A percentile compares a stretch with the other conserved stretches of the same genome.
Conservation (phyloP, 225 moss, liverwort and hornwort genomes). For the Rhytidiadelphus loreus region DNA sequence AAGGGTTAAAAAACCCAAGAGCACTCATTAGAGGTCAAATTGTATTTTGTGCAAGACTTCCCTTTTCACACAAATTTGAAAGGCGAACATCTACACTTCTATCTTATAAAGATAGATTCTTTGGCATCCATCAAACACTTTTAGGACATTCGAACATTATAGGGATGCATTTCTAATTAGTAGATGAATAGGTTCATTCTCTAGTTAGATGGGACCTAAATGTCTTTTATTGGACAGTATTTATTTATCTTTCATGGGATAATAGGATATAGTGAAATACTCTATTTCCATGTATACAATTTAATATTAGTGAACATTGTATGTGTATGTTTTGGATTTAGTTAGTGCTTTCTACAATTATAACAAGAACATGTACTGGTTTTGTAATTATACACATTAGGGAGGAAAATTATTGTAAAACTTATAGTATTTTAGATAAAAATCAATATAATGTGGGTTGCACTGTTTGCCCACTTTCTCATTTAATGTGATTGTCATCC, state of each 20-base stretch:
- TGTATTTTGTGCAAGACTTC: not conserved
- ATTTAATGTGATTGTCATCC: not conserved
- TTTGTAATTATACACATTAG: not conserved
- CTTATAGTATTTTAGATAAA: not conserved
- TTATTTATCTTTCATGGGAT: not conserved
- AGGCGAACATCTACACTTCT: not conserved
- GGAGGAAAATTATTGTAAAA: not conserved
- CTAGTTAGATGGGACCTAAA: rapidly evolving
- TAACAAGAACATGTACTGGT: not conserved
- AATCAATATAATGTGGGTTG: not conserved
- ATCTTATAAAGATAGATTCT: rapidly evolving
- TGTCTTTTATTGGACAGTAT: not conserved
- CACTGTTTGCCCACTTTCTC: not conserved
- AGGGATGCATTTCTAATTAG: too few relatives aligned
- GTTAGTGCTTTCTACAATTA: rapidly evolving
- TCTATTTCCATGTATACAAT: not conserved
- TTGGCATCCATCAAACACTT: rapidly evolving
- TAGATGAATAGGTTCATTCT: not conserved
- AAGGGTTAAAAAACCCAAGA: not conserved
- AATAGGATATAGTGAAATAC: too few relatives aligned
- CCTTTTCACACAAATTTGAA: not conserved
- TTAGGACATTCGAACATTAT: rapidly evolving
- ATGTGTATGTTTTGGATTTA: not conserved
- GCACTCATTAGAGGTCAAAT: rapidly evolving
- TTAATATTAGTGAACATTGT: not conserved